Evolutionary conservation across 768 basidiomycete genomes (phyloP).

Genomic region (Scleroderma citrinum): DNA sequence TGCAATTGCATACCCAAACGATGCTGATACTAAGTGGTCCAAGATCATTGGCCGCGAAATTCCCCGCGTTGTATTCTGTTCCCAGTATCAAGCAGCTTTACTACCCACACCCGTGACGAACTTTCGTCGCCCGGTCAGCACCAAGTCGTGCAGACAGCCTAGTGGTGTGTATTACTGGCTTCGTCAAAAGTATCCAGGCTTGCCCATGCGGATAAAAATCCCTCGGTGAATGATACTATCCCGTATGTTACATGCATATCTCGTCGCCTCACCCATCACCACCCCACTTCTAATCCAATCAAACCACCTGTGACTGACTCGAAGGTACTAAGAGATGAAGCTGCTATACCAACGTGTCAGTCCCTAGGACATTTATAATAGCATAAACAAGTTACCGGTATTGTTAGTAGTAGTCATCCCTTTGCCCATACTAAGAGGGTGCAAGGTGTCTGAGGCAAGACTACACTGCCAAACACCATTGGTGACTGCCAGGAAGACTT

Average conservation of each 20-base stretch:
- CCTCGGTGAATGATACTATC: neutral
- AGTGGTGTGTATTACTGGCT: no score
- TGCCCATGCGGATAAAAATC: no score
- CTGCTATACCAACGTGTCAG: no score
- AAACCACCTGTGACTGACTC: constrained; percentile 49
- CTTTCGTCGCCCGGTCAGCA: no score
- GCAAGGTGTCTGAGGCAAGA: constrained; percentile 37
- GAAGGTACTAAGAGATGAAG: constrained; percentile 46
- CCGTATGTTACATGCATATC: neutral
- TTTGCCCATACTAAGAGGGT: constrained; percentile 23
- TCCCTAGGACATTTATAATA: neutral
- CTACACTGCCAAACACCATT: constrained; percentile 50
- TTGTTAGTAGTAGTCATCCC: constrained; percentile 4
- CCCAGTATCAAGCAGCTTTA: no score
- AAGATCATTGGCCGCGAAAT: no score
- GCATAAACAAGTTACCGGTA: constrained; percentile 2
- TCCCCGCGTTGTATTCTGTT: no score
- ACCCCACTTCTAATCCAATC: constrained; percentile 37
- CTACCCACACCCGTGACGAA: no score
- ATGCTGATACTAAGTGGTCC: no score
- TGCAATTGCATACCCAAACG: no score
- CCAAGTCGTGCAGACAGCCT: no score
- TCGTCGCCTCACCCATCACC: neutral
- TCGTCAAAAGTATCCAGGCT: no score
- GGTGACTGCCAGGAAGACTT: constrained; percentile 28